Base-by-base conservation (phyloP, 768 basidiomycete genomes). In the Lanmaoa rubissima region DNA sequence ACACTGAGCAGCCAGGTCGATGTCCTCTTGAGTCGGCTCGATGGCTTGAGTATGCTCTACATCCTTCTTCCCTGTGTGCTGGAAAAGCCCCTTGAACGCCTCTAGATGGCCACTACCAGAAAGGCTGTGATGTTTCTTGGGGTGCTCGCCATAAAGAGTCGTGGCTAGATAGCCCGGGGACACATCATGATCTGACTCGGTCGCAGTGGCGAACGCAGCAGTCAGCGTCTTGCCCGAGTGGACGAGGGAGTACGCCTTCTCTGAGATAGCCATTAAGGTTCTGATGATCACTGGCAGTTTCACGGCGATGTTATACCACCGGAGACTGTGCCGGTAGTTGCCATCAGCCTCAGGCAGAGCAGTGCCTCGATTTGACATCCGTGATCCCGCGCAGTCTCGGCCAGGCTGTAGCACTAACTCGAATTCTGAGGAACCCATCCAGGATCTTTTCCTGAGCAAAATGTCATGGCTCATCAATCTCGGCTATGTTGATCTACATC, bases 1-100 rank as follows among this genome's bases (percentile, higher is more conserved):
- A 46, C 85, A 79, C 57, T 75, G 66, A 26, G 69, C 78, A 4
- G 79, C 80, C 40, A 67, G 60, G 55, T 82, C 75, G 34, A 84
- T 66, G 59, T 82, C 80, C 55, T 74, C 75, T 43, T 65, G 57
- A 17, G 72, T 74, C 45, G 65, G 73, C 32, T 74, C 52, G 51
- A 60, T 57, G 46, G 54, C 53, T 50, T 55, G 62, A 43, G 69
- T 60, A 41, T 58, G 56, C 35, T 60, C 59, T n/a, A 59, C 51
- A 42, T 65, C 48, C 57, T 57, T 63, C 35, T 44, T 58, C 26
- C 60, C 63, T 10, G 58, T 51, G 31, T 59, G 39, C 13, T 65
- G 63, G 53, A 66, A 63, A 31, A 65, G 48, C 0, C 39, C 58
- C 38, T 54, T 63, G 55, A 73, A 57, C 5, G 40, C 48, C 10